Percentiles rank a stretch among this genome's conserved stretches.
These are phyloP conservation scores for Candida multigemmis DNA, from an alignment of 805 yeast species.

Conservation along the genomic window DNA sequence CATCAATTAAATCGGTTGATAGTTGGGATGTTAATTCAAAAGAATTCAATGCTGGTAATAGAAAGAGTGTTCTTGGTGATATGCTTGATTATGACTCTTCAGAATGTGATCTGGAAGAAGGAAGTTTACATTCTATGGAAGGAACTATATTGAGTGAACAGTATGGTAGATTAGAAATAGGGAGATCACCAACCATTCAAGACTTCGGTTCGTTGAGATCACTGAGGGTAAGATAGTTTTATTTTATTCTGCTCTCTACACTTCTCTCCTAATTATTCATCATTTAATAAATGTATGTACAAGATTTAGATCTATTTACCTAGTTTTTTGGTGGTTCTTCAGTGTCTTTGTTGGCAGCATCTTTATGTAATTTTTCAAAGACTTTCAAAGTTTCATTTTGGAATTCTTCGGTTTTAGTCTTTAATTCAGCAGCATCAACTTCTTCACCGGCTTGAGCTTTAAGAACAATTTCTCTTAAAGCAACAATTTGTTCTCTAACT, in stretches of 20 bases:
- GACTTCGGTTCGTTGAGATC: no score
- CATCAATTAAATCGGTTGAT: background rate
- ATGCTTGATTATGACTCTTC: slow-evolving; percentile 35
- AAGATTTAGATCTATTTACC: no score
- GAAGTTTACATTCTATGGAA: no score
- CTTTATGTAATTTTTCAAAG: slow-evolving; percentile 53
- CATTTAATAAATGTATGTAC: no score
- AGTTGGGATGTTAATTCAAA: slow-evolving; percentile 2
- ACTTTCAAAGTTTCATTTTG: slow-evolving; percentile 69
- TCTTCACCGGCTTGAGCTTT: slow-evolving; percentile 58
- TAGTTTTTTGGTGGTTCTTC: slow-evolving; percentile 21
- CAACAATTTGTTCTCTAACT: slow-evolving; percentile 41
- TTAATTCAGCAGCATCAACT: slow-evolving; percentile 54
- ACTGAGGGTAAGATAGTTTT: no score
- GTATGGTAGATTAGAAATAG: no score
- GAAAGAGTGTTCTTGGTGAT: slow-evolving; percentile 34
- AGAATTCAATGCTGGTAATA: slow-evolving; percentile 6
- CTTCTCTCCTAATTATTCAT: no score
- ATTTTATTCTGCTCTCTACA: no score
- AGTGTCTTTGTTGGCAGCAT: slow-evolving; percentile 10
- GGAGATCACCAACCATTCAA: no score
- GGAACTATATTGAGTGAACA: no score
- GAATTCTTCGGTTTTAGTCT: slow-evolving; percentile 66
- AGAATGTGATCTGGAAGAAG: slow-evolving; percentile 5
- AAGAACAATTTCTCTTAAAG: slow-evolving; percentile 57